phyloP scores from a whole-genome alignment of 352 stramenopile genomes.

The Saprolegnia diclina region DNA sequence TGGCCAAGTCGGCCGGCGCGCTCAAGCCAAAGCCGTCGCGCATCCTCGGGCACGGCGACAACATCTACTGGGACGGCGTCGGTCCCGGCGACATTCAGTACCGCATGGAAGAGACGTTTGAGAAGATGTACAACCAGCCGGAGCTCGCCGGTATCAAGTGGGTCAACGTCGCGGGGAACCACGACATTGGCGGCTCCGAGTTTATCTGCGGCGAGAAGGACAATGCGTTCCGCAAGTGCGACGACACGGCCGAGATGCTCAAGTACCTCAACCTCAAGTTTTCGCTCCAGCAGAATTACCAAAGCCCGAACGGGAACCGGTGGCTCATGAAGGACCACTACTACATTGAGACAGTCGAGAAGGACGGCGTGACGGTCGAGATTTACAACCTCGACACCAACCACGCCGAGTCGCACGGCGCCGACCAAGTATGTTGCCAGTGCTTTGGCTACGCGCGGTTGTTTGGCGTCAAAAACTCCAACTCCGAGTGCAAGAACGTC shows the following conservation, averaged over 20 bases:
- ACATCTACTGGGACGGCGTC: conserved; percentile 86
- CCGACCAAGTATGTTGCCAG: conserved; percentile 81
- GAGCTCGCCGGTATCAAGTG: conserved; percentile 65
- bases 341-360: conserved; percentile 73
- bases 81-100: conserved; percentile 65
- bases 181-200: conserved; percentile 78
- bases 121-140: conserved; percentile 74
- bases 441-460: conserved; percentile 80
- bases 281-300: conserved; percentile 70
- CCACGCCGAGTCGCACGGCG: conserved; percentile 73
- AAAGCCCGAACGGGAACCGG: conserved; percentile 62
- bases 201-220: conserved; percentile 81
- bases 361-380: conserved; percentile 73
- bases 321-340: conserved; percentile 81
- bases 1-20: conserved; percentile 57
- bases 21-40: conserved; percentile 45
- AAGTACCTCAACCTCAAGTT: conserved; percentile 83
- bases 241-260: conserved; percentile 59
- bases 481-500: conserved; percentile 63
- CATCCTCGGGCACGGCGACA: conserved; percentile 79
- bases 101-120: conserved; percentile 78
- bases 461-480: conserved; percentile 44
- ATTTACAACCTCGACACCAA: conserved; percentile 87
- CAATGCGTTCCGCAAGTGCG: conserved; percentile 80
- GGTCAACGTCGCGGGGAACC: conserved; percentile 84